Evolutionary conservation across 1,284 basidiomycete species (phyloP), one percentile per base, ranked within the genome.

Genomic region (Apiotrichum laibachii): DNA sequence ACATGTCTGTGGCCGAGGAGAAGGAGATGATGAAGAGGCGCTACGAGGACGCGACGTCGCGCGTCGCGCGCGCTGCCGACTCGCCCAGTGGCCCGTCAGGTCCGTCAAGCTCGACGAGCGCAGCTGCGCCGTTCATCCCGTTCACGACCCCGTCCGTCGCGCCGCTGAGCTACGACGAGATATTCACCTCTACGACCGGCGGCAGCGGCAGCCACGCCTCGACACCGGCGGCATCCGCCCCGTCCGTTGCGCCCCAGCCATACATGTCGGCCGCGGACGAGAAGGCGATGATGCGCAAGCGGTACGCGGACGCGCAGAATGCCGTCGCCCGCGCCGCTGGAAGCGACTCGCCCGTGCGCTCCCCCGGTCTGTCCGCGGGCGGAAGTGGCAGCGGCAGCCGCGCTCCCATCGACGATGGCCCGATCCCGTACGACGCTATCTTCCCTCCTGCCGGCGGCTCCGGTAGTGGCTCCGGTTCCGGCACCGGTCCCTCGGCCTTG

Each of bases 41-140:
- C 15, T 66, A 57, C 53, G 65, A 62, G 45, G 59, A 62, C 63
- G 85, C 82, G 2, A 84, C 84, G 61, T 85, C 87, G 9, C 47
- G 56, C 9, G 67, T 67, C 18, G 55, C 53, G 11, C 53, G 55
- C 19, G 39, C 26, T 13, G 43, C 43, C 19, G 18, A 18, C 10
- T 11, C 19, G 19, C n/a, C 43, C 43, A 5, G 10, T 9, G 40
- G 16, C 37, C 40, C 18, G 15, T 12, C 40, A 3, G 16, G 16
- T 37, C 37, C 15, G 37, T 11, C 11, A 6, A 11, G 37, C 37
- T 11, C 37, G 37, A 37, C 37, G 5, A 42, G 37, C 37, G 5
- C 4, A 31, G 4, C 15, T 15, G 18, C 47, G 5, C 13, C 47
- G 31, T 11, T 34, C 47, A 12, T 33, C 33, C 33, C 26, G 18